Percentiles rank a stretch among this genome's conserved stretches.
Evolutionary conservation across 768 basidiomycete genomes (phyloP).

Genomic region (Russula abietina): DNA sequence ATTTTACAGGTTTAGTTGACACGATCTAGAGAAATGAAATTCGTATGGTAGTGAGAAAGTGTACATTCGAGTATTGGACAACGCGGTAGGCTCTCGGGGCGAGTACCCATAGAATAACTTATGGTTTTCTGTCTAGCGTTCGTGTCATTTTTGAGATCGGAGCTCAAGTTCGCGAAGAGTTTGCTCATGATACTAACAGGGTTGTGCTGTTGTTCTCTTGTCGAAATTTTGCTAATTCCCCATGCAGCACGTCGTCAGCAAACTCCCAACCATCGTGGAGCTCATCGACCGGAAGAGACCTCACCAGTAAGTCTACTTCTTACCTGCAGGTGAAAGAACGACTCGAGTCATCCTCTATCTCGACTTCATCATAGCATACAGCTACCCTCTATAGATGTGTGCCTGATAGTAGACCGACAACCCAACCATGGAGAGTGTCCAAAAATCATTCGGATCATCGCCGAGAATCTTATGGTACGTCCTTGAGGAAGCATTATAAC

Average conservation of each 20-base stretch:
- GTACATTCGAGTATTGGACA: slow-evolving; percentile 96
- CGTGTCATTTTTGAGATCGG: slow-evolving; percentile 94
- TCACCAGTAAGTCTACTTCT: slow-evolving; percentile 61
- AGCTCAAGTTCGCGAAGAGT: slow-evolving; percentile 79
- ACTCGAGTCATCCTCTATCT: background rate
- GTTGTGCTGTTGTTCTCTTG: slow-evolving; percentile 3
- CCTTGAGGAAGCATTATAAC: background rate
- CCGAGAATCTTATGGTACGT: background rate
- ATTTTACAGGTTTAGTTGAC: background rate
- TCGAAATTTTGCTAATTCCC: slow-evolving; percentile 5
- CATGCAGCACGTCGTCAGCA: slow-evolving; percentile 71
- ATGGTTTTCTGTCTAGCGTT: slow-evolving; percentile 45
- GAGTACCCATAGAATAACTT: background rate
- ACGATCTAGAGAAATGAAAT: slow-evolving; percentile 82
- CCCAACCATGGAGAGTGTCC: background rate
- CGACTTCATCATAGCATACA: slow-evolving; percentile 9
- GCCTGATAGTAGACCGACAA: slow-evolving; percentile 6
- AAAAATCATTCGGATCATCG: background rate
- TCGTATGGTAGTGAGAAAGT: slow-evolving; percentile 99
- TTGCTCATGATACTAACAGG: slow-evolving; percentile 87
- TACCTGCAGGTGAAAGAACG: slow-evolving; percentile 5
- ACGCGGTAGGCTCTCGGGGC: slow-evolving; percentile 52
- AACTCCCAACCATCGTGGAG: slow-evolving; percentile 83
- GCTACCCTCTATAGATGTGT: background rate
- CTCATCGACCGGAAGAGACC: slow-evolving; percentile 67